Evolutionary conservation across 2,329 filamentous ascomycete genomes (phyloP), one percentile per base, ranked within the genome.

Genomic region (Aspergillus aculeatus): DNA sequence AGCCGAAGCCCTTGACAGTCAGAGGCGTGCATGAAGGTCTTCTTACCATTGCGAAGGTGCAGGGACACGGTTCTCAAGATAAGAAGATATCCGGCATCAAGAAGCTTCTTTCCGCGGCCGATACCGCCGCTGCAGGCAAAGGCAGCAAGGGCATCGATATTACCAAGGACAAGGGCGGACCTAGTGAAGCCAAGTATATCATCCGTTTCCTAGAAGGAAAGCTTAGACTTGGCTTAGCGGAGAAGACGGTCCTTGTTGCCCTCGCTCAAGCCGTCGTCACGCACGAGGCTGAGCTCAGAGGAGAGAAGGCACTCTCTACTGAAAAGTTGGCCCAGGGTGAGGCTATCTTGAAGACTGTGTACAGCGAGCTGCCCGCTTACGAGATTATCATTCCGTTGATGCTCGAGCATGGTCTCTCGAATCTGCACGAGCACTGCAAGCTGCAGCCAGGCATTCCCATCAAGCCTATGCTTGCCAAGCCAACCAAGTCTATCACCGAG

Each of bases 401-500:
- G 82, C 81, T 97, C 26, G 82, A 95, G 68, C 85, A 95, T 68
- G 95, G 95, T 19, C 91, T 99, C 63, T 86, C 89, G 79, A 88
- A 92, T 41, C 79, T 99, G 12, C 85, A 86, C 55, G 89, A 96
- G 10, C 86, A 89, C 58, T 97, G 95, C 83, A 96, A 96, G 75
- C 84, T 99, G 49, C 90, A 92, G 66, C 94, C 95, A 0, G 95
- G 95, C 64, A 90, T 99, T 16, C 95, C 95, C 0, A 82, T 99
- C 60, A 99, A 99, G 77, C 95, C 95, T 68, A 99, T 99, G 95
- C 83, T 99, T 80, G 95, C 95, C 21, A 98, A 98, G 71, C 95
- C 95, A 3, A 99, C 95, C 10, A 99, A 99, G 75, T 93, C 95
- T 5, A 97, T 99, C 69, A 96, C 93, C 0, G 95, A 99, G 77